These are phyloP conservation scores for Rhizophora apiculata DNA, from an alignment of 345 rosid genomes.

Conservation along the genomic window DNA sequence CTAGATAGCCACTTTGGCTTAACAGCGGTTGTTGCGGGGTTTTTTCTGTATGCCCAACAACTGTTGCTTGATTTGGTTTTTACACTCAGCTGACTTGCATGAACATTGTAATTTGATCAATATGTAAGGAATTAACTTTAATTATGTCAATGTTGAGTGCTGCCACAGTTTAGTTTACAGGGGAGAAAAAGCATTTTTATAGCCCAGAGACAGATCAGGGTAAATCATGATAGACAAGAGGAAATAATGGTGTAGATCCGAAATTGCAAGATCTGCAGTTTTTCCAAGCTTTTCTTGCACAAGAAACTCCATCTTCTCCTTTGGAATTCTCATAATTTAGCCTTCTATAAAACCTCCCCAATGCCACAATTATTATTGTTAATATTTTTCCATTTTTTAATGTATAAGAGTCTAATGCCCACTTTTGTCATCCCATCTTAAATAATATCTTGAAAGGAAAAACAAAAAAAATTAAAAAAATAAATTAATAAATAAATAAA, in stretches of 20 bases:
- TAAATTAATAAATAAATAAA: too few relatives aligned
- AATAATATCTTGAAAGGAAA: too few relatives aligned
- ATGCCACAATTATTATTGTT: not conserved
- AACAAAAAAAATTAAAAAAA: too few relatives aligned
- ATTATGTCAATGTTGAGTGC: not conserved
- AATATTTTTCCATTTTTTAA: too few relatives aligned
- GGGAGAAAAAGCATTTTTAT: constrained; percentile 81
- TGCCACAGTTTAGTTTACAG: constrained; percentile 28
- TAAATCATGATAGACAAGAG: constrained; percentile 62
- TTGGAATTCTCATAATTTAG: constrained; percentile 74
- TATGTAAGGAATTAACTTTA: not conserved
- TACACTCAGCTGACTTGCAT: constrained; percentile 46
- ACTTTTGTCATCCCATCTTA: too few relatives aligned
- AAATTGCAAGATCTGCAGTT: constrained; percentile 31
- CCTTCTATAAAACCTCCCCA: not conserved
- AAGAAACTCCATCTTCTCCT: constrained; percentile 51
- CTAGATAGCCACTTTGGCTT: not conserved
- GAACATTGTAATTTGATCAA: constrained; percentile 54
- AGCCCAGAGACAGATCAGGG: constrained; percentile 67
- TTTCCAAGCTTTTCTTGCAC: constrained; percentile 45
- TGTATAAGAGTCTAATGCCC: not conserved
- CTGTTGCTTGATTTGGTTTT: constrained; percentile 18
- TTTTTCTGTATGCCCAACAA: constrained; percentile 8
- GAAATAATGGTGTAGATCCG: constrained; percentile 57
- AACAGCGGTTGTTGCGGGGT: not conserved